A percentile compares a stretch with the other conserved stretches of the same genome.
Conservation (phyloP, 257 asterid species). For the Lantana camara region DNA sequence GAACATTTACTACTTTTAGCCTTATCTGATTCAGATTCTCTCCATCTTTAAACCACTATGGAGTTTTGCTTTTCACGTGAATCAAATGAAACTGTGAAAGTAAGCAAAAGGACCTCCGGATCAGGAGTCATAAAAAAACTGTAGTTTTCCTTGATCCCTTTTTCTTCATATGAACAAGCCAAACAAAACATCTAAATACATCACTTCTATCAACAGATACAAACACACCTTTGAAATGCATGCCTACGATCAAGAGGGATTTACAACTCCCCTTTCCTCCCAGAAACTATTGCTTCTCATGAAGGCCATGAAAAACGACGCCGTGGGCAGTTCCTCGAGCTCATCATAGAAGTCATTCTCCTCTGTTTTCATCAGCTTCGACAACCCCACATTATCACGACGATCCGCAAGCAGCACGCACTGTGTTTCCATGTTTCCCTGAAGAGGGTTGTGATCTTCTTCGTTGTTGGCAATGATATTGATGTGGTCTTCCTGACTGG, state of each 20-base stretch:
- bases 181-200: conserved; percentile 6
- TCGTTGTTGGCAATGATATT: conserved; percentile 27
- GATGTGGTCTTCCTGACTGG: no score
- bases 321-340: conserved; percentile 69
- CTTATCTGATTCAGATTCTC: conserved; percentile 20
- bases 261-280: conserved; percentile 51
- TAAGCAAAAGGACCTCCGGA: conserved; percentile 12
- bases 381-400: not conserved
- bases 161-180: conserved; percentile 28
- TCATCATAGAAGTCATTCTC: conserved; percentile 75
- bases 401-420: not conserved
- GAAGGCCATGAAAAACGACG: conserved; percentile 57
- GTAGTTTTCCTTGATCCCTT: conserved; percentile 1
- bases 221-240: not conserved
- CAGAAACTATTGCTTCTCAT: conserved; percentile 41
- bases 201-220: not conserved
- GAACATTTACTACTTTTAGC: conserved; percentile 24
- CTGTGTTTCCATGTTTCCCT: conserved; percentile 23
- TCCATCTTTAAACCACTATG: not conserved
- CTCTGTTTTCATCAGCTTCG: conserved; percentile 38
- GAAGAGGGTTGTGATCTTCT: conserved; percentile 27
- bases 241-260: conserved; percentile 33
- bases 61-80: conserved; percentile 25
- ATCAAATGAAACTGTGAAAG: conserved; percentile 28
- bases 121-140: no score